These are phyloP conservation scores for Globisporangium apiculatum DNA, from an alignment of 352 stramenopile genomes.

Conservation along the genomic window DNA sequence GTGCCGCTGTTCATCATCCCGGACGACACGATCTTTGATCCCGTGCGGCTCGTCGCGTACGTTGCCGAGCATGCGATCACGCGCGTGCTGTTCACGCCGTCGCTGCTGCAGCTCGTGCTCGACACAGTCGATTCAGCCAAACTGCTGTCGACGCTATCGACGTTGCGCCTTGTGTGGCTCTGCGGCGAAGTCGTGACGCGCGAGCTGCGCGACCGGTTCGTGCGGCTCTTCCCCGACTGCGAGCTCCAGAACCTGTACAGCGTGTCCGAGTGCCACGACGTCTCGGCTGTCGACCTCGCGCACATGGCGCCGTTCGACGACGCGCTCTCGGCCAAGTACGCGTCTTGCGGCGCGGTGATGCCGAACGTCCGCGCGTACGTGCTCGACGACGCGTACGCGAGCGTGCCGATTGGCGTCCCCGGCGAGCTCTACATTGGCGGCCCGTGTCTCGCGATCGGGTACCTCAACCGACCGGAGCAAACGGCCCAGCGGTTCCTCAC, in stretches of 20 bases:
- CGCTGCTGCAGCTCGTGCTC: slow-evolving; percentile 84
- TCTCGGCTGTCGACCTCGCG: slow-evolving; percentile 75
- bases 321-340: slow-evolving; percentile 77
- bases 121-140: slow-evolving; percentile 52
- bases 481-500: slow-evolving; percentile 73
- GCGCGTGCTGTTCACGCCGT: slow-evolving; percentile 92
- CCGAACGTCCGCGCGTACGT: slow-evolving; percentile 75
- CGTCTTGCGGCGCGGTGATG: slow-evolving; percentile 84
- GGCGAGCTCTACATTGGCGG: slow-evolving; percentile 85
- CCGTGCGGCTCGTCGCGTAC: slow-evolving; percentile 70
- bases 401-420: slow-evolving; percentile 55
- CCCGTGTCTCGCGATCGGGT: slow-evolving; percentile 79
- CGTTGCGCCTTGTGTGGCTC: slow-evolving; percentile 86
- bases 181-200: slow-evolving; percentile 92
- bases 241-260: slow-evolving; percentile 92
- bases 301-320: slow-evolving; percentile 70
- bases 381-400: slow-evolving; percentile 63
- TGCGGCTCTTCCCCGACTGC: slow-evolving; percentile 74
- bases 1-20: slow-evolving; percentile 89
- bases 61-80: slow-evolving; percentile 77
- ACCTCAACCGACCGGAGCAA: slow-evolving; percentile 73
- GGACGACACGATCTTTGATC: slow-evolving; percentile 90
- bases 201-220: slow-evolving; percentile 82
- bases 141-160: slow-evolving; percentile 48
- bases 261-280: slow-evolving; percentile 92